A percentile compares a stretch with the other conserved stretches of the same genome.
These are phyloP conservation scores for Allium fistulosum DNA, from an alignment of 106 monocot species.

Conservation along the genomic window DNA sequence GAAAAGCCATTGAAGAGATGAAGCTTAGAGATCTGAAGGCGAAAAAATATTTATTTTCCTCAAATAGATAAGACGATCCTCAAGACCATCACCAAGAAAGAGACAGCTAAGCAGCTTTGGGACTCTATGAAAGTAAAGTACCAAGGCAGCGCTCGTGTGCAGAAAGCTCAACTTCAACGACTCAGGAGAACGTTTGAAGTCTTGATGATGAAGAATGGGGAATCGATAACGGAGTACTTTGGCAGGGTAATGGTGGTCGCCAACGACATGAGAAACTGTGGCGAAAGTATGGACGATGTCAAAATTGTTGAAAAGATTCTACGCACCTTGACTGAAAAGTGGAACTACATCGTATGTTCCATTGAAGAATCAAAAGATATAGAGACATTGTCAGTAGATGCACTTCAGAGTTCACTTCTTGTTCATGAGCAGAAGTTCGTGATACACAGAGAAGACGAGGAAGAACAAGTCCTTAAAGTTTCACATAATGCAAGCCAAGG, in stretches of 20 bases:
- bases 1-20: neutral
- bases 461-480: neutral
- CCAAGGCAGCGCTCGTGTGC: constrained; percentile 1
- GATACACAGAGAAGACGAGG: neutral
- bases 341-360: neutral
- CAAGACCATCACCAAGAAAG: neutral
- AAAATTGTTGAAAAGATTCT: constrained; percentile 11
- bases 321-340: constrained; percentile 3
- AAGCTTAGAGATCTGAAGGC: neutral
- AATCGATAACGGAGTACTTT: neutral
- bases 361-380: constrained; percentile 14
- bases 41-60: neutral
- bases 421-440: constrained; percentile 11
- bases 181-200: constrained; percentile 11
- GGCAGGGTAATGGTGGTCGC: neutral
- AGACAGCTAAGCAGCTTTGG: constrained; percentile 2
- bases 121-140: constrained; percentile 10
- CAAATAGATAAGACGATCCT: constrained; percentile 7
- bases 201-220: constrained; percentile 9
- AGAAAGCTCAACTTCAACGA: constrained; percentile 4
- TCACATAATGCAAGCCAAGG: too few relatives aligned
- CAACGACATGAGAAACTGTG: constrained; percentile 1
- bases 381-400: constrained; percentile 1
- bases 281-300: neutral
- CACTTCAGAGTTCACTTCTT: constrained; percentile 1